Conservation (phyloP, 140 eudicot genomes). For the Oenanthe javanica region DNA sequence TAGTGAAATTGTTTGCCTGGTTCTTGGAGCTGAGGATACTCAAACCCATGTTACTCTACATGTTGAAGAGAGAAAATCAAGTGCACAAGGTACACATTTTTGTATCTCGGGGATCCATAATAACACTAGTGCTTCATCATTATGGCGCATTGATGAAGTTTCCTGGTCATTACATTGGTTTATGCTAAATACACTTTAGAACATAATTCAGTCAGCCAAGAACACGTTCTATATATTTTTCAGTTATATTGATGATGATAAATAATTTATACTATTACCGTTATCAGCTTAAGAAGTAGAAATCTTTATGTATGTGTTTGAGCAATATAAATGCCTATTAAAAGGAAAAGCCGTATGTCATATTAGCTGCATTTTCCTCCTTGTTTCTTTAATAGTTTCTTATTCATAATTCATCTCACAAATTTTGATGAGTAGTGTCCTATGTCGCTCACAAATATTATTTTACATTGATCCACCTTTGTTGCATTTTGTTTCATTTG, state of each 20-base stretch:
- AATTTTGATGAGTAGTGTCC: not conserved
- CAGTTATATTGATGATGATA: not conserved
- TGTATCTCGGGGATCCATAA: not conserved
- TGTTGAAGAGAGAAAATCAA: constrained; percentile 72
- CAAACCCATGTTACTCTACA: constrained; percentile 55
- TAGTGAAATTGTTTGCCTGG: constrained; percentile 75
- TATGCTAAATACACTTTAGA: not conserved
- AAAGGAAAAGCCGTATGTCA: not conserved
- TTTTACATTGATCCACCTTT: constrained; percentile 2
- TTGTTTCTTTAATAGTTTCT: not conserved
- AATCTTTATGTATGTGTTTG: no score
- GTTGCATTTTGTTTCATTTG: constrained; percentile 84
- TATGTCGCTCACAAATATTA: not conserved
- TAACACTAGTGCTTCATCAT: not conserved
- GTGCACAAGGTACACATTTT: constrained; percentile 61
- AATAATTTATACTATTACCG: no score
- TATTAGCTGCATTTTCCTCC: not conserved
- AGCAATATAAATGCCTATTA: no score
- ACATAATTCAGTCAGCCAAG: not conserved
- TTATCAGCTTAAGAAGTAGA: no score
- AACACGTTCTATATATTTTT: not conserved
- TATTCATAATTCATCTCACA: not conserved
- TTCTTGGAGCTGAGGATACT: constrained; percentile 63
- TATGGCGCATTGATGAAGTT: not conserved
- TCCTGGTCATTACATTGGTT: not conserved